Conservation (phyloP, 495 filamentous ascomycete genomes). For the Lophiotrema nucula region DNA sequence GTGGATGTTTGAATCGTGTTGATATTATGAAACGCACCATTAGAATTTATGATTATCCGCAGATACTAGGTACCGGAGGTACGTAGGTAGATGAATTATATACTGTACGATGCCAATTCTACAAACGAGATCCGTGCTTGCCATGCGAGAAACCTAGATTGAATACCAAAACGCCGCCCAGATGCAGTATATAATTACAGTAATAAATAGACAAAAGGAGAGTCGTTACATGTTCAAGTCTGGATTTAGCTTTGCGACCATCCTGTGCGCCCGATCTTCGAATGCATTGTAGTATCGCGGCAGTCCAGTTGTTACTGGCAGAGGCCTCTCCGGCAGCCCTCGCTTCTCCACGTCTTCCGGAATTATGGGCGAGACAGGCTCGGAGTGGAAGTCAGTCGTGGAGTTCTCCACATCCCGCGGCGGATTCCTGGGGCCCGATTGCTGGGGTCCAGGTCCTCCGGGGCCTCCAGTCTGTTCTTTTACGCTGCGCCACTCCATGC, state of each 20-base stretch:
- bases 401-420: neutral
- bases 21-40: no score
- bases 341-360: neutral
- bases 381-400: neutral
- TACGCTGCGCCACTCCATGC: conserved; percentile 30
- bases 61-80: no score
- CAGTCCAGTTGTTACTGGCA: neutral
- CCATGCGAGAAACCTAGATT: no score
- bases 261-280: neutral
- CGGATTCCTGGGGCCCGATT: neutral
- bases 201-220: no score
- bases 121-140: no score
- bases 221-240: neutral
- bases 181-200: no score
- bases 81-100: no score
- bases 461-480: conserved; percentile 2
- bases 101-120: no score
- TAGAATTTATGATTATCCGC: no score
- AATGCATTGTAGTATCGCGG: neutral
- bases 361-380: neutral
- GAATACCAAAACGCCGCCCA: no score
- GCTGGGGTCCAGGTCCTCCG: neutral
- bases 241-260: conserved; percentile 6
- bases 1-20: no score
- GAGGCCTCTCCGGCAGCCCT: neutral